Percentiles rank a stretch among this genome's conserved stretches.
Evolutionary conservation across 2,329 filamentous ascomycete species (phyloP).

Genomic region (Claviceps paspali): DNA sequence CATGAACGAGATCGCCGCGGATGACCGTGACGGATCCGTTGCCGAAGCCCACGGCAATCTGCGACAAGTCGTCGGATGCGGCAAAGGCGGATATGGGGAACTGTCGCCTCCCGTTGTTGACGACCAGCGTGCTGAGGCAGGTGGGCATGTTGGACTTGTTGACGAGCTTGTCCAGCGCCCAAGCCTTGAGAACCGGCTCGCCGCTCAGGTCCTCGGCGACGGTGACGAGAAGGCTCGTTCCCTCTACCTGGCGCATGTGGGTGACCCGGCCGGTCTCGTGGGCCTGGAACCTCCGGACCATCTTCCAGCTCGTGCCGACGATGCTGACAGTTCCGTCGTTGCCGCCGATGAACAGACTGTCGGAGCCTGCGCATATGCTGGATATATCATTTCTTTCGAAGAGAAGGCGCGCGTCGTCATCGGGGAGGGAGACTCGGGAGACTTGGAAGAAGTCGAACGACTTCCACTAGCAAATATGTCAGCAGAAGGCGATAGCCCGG

Average conservation of each 20-base stretch:
- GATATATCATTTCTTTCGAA: slow-evolving; percentile 75
- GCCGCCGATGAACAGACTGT: slow-evolving; percentile 79
- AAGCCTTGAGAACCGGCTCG: slow-evolving; percentile 89
- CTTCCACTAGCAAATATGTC: slow-evolving; percentile 59
- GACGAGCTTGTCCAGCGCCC: slow-evolving; percentile 84
- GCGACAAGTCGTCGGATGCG: slow-evolving; percentile 73
- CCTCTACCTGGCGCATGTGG: slow-evolving; percentile 82
- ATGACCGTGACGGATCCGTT: slow-evolving; percentile 92
- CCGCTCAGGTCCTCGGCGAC: slow-evolving; percentile 74
- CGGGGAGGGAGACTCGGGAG: slow-evolving; percentile 61
- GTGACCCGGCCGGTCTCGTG: slow-evolving; percentile 69
- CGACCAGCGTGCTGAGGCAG: slow-evolving; percentile 70
- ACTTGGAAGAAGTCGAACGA: slow-evolving; percentile 99
- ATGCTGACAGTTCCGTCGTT: slow-evolving; percentile 78
- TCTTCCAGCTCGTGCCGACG: slow-evolving; percentile 74
- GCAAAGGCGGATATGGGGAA: slow-evolving; percentile 92
- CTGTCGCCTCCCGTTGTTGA: slow-evolving; percentile 81
- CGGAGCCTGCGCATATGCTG: slow-evolving; percentile 71
- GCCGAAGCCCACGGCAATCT: slow-evolving; percentile 88
- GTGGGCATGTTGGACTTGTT: slow-evolving; percentile 86
- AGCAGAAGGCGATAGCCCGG: no score
- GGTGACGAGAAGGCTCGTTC: slow-evolving; percentile 74
- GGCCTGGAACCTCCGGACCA: slow-evolving; percentile 72
- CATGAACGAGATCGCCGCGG: slow-evolving; percentile 85
- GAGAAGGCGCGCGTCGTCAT: slow-evolving; percentile 63